Evolutionary conservation across 495 filamentous ascomycete species (phyloP), one percentile per base, ranked within the genome.

Genomic region (Penicillium silybi): DNA sequence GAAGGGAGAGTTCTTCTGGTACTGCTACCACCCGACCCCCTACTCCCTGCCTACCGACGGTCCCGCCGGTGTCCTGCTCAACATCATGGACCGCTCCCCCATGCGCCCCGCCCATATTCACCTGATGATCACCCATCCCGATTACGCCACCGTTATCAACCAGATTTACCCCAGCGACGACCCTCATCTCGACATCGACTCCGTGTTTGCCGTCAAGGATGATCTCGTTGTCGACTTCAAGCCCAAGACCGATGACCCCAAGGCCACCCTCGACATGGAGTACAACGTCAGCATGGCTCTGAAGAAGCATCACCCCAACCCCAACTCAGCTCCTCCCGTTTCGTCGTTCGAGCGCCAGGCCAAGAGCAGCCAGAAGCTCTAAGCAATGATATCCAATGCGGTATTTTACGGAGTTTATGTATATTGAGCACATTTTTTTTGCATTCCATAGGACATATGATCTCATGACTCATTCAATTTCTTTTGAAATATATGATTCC

Each of bases 1-100:
- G 57, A 80, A 90, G 52, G 88, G 88, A 64, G 73, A 83, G 55
- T 93, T 88, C 76, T 75, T 68, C 62, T 86, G 88, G 71, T 91
- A 92, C 80, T 91, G 87, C 80, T 81, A 89, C 63, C 81, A 87
- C 68, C 89, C 89, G 0, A 90, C 87, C 2, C 82, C 86, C 6
- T 93, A 93, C 75, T 85, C 82, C 6, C 77, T 92, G 41, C 88
- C 88, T 38, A 82, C 79, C 63, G 87, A 92, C 64, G 86, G 85
- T 5, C 86, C 89, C 52, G 83, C 85, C 49, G 85, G 79, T 63
- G 77, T 79, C 48, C 77, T 93, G 17, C 78, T 93, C 46, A 71
- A 76, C 44, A 63, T 85, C 44, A 80, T 93, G 73, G 87, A 91
- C 72, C 79, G 88, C 51, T 86, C 79, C 32, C 69, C 74, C 41